phyloP scores from a whole-genome alignment of 441 rosid species.

The Erodium moschatum region DNA sequence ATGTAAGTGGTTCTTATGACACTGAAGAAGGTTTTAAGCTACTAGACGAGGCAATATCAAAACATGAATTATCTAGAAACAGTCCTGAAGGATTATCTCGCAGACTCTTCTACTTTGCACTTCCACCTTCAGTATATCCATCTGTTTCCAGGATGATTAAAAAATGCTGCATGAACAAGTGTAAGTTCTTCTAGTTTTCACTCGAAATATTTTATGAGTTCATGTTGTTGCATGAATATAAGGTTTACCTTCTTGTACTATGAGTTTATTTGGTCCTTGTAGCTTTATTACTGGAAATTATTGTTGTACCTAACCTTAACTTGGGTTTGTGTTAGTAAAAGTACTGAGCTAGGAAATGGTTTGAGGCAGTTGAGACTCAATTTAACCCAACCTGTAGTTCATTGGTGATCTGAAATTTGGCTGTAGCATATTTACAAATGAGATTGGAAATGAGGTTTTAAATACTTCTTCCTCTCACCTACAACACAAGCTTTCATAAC shows the following conservation, averaged over 20 bases:
- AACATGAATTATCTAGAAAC: constrained; percentile 60
- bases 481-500: no score
- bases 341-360: neutral
- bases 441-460: neutral
- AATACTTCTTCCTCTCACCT: no score
- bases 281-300: neutral
- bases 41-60: constrained; percentile 65
- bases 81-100: constrained; percentile 55
- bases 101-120: constrained; percentile 91
- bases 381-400: neutral
- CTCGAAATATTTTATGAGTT: constrained; percentile 1
- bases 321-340: no score
- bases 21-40: constrained; percentile 64
- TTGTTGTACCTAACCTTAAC: neutral
- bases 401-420: neutral
- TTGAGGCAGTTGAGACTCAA: neutral
- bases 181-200: constrained; percentile 35
- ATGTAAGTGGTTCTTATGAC: constrained; percentile 91
- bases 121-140: constrained; percentile 96
- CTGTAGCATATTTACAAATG: neutral
- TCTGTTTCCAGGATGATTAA: constrained; percentile 84
- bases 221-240: neutral
- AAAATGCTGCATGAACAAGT: constrained; percentile 70
- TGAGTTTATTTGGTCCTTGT: neutral
- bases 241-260: neutral